A percentile compares a stretch with the other conserved stretches of the same genome.
Evolutionary conservation across 345 rosid genomes (phyloP).

Genomic region (Chamaenerion angustifolium): DNA sequence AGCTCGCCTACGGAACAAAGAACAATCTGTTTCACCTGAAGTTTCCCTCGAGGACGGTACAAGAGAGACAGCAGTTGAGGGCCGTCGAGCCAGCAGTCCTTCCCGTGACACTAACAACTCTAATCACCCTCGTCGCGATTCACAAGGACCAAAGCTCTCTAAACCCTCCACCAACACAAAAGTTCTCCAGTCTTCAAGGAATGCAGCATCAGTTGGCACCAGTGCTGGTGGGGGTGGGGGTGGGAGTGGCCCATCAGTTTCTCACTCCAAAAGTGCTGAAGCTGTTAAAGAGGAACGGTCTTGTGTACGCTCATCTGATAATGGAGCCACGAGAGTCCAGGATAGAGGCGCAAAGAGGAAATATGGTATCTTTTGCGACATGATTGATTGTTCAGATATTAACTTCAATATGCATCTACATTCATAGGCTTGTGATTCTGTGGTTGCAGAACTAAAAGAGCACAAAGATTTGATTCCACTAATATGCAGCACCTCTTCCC

Average conservation of each 20-base stretch:
- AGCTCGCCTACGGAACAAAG: conserved; percentile 37
- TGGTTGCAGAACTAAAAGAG: conserved; percentile 53
- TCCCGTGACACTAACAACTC: conserved; percentile 17
- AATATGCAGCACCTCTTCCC: conserved; percentile 39
- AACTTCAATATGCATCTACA: background rate
- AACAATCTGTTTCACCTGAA: conserved; percentile 13
- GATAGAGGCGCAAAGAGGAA: conserved; percentile 60
- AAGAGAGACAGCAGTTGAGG: conserved; percentile 16
- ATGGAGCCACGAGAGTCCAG: conserved; percentile 21
- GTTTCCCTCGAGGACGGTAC: conserved; percentile 5
- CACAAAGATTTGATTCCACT: conserved; percentile 65
- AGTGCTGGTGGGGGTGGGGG: conserved; percentile 14
- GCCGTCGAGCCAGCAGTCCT: conserved; percentile 19
- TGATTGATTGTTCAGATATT: background rate
- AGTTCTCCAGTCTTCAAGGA: conserved; percentile 14
- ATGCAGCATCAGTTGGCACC: conserved; percentile 14
- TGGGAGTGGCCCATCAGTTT: conserved; percentile 4
- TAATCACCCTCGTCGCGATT: conserved; percentile 2
- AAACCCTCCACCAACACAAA: conserved; percentile 32
- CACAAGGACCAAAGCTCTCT: conserved; percentile 28
- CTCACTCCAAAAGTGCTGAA: conserved; percentile 11
- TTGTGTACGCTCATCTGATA: conserved; percentile 16
- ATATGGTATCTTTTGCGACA: conserved; percentile 28
- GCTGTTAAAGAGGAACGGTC: conserved; percentile 30
- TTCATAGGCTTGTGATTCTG: conserved; percentile 4